Percentiles rank a stretch among this genome's conserved stretches.
Evolutionary conservation across 2,329 filamentous ascomycete genomes (phyloP).

Genomic region (Chrysoporthe puriensis): DNA sequence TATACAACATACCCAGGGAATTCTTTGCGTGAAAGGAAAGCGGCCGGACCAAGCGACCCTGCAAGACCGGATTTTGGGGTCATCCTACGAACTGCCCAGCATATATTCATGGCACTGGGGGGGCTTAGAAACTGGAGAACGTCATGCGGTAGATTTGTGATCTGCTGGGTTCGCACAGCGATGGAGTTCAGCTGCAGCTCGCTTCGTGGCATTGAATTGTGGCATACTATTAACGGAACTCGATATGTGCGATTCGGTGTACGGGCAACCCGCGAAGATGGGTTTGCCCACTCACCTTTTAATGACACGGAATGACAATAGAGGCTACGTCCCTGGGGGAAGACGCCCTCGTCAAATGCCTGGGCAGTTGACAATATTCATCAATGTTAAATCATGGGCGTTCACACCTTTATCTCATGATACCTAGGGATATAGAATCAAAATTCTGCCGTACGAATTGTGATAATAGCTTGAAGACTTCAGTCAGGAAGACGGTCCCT

Average conservation of each 20-base stretch:
- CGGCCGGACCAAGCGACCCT: neutral
- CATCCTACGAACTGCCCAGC: neutral
- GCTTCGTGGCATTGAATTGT: constrained; percentile 7
- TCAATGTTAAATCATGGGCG: neutral
- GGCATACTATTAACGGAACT: neutral
- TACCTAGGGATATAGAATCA: neutral
- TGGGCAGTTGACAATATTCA: neutral
- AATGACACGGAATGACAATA: neutral
- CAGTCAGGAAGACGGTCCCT: neutral
- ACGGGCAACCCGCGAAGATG: neutral
- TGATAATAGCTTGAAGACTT: neutral
- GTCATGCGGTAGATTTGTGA: neutral
- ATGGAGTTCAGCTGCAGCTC: constrained; percentile 30
- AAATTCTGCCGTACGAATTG: neutral
- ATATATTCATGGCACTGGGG: neutral
- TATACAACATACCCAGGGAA: constrained; percentile 12
- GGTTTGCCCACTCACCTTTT: neutral
- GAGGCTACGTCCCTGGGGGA: neutral
- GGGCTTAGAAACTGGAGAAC: neutral
- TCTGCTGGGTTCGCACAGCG: constrained; percentile 30
- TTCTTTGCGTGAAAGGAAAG: constrained; percentile 13
- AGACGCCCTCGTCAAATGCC: neutral
- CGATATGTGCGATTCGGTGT: neutral
- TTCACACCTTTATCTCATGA: neutral
- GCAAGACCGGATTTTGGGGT: neutral